Evolutionary conservation across 2,329 filamentous ascomycete species (phyloP), one percentile per base, ranked within the genome.

Genomic region (Eutypella sp.): DNA sequence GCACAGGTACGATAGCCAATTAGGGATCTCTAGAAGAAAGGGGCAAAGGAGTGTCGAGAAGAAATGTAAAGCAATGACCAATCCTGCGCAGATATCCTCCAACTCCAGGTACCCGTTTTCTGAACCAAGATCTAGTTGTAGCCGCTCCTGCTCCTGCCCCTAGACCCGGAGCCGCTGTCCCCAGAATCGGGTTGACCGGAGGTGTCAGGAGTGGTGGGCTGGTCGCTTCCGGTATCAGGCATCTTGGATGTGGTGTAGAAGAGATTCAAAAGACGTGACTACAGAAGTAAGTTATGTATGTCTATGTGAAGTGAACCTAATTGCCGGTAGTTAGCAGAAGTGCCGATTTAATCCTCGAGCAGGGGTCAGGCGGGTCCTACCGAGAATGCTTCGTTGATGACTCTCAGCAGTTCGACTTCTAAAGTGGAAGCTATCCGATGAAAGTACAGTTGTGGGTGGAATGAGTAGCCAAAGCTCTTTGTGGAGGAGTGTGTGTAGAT

Each of bases 81-180:
- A 23, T 13, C 36, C n/a, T 20, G 23, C n/a, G 11, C 29, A 36
- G 20, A 23, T 34, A 42, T 42, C 41, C 41, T 42, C 31, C 29
- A 42, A 42, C 31, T 25, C 33, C 41, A 23, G 19, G 25, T 25
- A 36, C 16, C n/a, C 25, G 20, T 31, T 33, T 34, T 31, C 15
- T 9, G 11, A 34, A 11, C 29, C 19, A 19, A n/a, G 18, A 25
- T 11, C 51, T 45, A 62, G 50, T 62, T 62, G 50, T 62, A 62
- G 34, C 59, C 59, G 42, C 59, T 62, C 25, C 59, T 54, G 52
- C 59, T 62, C 47, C 57, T 55, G 7, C 59, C 59, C 16, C 59
- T 54, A 15, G 22, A 27, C 19, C 36, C 36, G 36, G 36, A 39
- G 20, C 19, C 36, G 18, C 36, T 20, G 19, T 39, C 19, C 19